Conservation (phyloP, 169 alveolate genomes). For the Cardiosporidium cionae region DNA sequence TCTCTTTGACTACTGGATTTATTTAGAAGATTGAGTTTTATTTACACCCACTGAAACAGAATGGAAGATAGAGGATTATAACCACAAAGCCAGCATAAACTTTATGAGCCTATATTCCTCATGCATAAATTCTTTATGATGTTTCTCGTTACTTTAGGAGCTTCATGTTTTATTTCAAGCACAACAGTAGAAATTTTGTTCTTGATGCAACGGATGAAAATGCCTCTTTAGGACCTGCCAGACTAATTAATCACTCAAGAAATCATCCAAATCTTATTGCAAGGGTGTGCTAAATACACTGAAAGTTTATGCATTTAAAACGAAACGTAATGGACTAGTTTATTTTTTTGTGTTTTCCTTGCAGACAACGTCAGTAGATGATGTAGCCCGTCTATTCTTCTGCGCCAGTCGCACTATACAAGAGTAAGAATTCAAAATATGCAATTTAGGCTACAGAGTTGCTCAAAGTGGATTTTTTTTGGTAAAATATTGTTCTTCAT, state of each 20-base stretch:
- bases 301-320: too few relatives aligned
- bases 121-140: neutral
- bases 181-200: slow-evolving; percentile 54
- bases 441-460: too few relatives aligned
- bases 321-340: too few relatives aligned
- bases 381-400: neutral
- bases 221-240: slow-evolving; percentile 65
- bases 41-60: too few relatives aligned
- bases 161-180: slow-evolving; percentile 69
- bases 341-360: too few relatives aligned
- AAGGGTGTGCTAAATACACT: too few relatives aligned
- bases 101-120: neutral
- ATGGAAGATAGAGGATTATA: too few relatives aligned
- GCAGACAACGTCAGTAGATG: neutral
- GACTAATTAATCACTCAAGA: slow-evolving; percentile 74
- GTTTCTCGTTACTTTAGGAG: slow-evolving; percentile 42
- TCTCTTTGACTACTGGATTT: neutral
- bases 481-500: too few relatives aligned
- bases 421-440: too few relatives aligned
- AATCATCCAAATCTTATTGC: slow-evolving; percentile 67
- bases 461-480: too few relatives aligned
- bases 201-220: slow-evolving; percentile 79
- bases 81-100: too few relatives aligned
- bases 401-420: neutral
- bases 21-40: too few relatives aligned